Evolutionary conservation across 2,329 filamentous ascomycete species (phyloP).

Genomic region (Colletotrichum musae): DNA sequence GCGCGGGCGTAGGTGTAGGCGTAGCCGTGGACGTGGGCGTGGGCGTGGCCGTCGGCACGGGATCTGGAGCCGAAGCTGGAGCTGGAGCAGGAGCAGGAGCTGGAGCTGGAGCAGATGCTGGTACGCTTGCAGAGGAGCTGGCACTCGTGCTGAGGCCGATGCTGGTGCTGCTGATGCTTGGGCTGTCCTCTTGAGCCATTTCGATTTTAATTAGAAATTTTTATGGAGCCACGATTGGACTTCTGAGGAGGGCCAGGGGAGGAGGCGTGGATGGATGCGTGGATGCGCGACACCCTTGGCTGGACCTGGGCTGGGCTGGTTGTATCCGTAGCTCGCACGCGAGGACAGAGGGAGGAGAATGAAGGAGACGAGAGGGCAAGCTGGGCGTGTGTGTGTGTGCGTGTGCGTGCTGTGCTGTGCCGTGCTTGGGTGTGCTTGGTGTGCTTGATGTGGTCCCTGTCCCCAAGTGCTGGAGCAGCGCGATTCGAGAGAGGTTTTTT

Average conservation of each 20-base stretch:
- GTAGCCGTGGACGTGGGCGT: slow-evolving; percentile 17
- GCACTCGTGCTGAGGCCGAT: slow-evolving; percentile 34
- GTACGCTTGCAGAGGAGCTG: slow-evolving; percentile 37
- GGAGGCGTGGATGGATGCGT: slow-evolving; percentile 40
- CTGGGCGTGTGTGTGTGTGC: too few species aligned
- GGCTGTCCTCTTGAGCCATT: slow-evolving; percentile 52
- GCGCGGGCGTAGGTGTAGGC: slow-evolving; percentile 19
- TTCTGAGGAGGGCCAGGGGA: slow-evolving; percentile 50
- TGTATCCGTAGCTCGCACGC: not conserved
- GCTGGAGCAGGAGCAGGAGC: slow-evolving; percentile 22
- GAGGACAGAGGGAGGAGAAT: not conserved
- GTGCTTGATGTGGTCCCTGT: slow-evolving; percentile 37
- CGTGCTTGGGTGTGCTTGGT: slow-evolving; percentile 1
- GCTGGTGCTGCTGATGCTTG: slow-evolving; percentile 39
- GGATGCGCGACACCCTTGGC: slow-evolving; percentile 43
- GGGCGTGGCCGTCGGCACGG: slow-evolving; percentile 29
- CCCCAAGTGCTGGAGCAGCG: slow-evolving; percentile 16
- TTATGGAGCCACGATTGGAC: slow-evolving; percentile 55
- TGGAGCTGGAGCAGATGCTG: slow-evolving; percentile 28
- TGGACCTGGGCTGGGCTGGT: slow-evolving; percentile 7
- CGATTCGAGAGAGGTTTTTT: slow-evolving; percentile 22
- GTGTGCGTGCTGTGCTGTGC: slow-evolving; percentile 10
- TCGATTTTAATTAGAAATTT: slow-evolving; percentile 58
- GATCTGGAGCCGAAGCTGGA: slow-evolving; percentile 14
- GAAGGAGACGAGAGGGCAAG: not conserved